Conservation (phyloP, 306 rosid genomes). For the Vicia sativa region DNA sequence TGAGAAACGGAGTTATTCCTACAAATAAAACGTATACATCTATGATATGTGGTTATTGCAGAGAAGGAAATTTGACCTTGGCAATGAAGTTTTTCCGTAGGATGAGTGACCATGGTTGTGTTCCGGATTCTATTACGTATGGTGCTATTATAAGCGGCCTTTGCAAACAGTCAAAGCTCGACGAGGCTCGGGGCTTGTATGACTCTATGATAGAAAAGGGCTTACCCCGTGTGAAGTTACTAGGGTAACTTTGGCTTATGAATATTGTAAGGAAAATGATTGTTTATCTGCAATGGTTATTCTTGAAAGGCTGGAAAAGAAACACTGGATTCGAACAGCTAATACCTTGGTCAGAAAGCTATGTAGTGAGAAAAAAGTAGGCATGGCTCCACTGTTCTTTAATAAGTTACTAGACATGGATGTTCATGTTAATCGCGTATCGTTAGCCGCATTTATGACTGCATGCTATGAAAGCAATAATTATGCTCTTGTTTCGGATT, state of each 20-base stretch:
- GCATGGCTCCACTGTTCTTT: slow-evolving; percentile 81
- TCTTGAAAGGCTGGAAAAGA: slow-evolving; percentile 69
- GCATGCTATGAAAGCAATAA: slow-evolving; percentile 84
- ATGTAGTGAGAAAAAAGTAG: slow-evolving; percentile 76
- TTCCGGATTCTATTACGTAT: slow-evolving; percentile 66
- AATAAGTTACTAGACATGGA: slow-evolving; percentile 73
- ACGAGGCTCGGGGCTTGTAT: slow-evolving; percentile 65
- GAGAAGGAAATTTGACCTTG: slow-evolving; percentile 55
- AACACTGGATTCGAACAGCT: slow-evolving; percentile 72
- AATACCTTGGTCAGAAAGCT: slow-evolving; percentile 79
- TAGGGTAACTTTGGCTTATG: slow-evolving; percentile 74
- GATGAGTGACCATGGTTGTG: slow-evolving; percentile 75
- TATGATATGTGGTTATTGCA: slow-evolving; percentile 86
- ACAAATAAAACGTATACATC: slow-evolving; percentile 82
- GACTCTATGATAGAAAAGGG: slow-evolving; percentile 77
- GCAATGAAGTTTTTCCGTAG: slow-evolving; percentile 65
- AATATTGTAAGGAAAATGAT: slow-evolving; percentile 73
- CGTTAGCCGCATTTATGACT: slow-evolving; percentile 75
- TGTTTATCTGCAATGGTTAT: slow-evolving; percentile 66
- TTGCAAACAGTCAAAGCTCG: slow-evolving; percentile 71
- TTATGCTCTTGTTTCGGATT: slow-evolving; percentile 76
- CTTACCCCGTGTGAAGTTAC: slow-evolving; percentile 87
- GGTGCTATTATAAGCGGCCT: slow-evolving; percentile 88
- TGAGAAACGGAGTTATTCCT: slow-evolving; percentile 64
- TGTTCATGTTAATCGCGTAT: slow-evolving; percentile 61